Evolutionary conservation across 805 yeast genomes (phyloP).

Genomic region (Saccharomycopsis schoenii): DNA sequence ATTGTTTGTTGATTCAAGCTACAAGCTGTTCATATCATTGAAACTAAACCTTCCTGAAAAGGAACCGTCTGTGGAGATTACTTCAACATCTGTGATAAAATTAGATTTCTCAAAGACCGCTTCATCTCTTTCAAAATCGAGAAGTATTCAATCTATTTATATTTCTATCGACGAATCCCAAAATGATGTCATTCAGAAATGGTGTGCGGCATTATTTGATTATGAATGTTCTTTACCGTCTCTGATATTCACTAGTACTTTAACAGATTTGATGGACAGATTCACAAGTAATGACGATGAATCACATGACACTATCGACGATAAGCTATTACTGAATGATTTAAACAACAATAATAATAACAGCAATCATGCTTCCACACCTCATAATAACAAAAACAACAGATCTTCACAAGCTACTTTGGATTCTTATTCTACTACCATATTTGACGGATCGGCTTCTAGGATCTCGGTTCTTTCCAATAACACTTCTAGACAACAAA

Average conservation of each 20-base stretch:
- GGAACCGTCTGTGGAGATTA: constrained; percentile 14
- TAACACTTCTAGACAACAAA: background rate
- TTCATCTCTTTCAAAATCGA: background rate
- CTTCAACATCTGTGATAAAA: constrained; percentile 13
- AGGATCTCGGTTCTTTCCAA: background rate
- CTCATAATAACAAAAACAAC: background rate
- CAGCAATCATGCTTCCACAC: background rate
- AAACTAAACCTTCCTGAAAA: constrained; percentile 4
- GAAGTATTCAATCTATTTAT: constrained; percentile 7
- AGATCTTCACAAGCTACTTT: background rate
- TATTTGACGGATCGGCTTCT: background rate
- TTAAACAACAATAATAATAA: background rate
- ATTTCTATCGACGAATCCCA: constrained; percentile 11
- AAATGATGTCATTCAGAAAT: constrained; percentile 17
- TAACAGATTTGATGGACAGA: background rate
- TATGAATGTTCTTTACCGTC: constrained; percentile 17
- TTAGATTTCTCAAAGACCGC: constrained; percentile 5
- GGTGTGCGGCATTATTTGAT: constrained; percentile 18
- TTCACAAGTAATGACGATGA: background rate
- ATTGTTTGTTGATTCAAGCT: constrained; percentile 7
- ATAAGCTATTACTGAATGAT: background rate
- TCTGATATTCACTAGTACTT: constrained; percentile 12
- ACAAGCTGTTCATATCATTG: constrained; percentile 7
- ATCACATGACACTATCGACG: background rate
- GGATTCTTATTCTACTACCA: background rate